These are phyloP conservation scores for Boletus vermiculosoides DNA, from an alignment of 768 basidiomycete species.

Conservation along the genomic window DNA sequence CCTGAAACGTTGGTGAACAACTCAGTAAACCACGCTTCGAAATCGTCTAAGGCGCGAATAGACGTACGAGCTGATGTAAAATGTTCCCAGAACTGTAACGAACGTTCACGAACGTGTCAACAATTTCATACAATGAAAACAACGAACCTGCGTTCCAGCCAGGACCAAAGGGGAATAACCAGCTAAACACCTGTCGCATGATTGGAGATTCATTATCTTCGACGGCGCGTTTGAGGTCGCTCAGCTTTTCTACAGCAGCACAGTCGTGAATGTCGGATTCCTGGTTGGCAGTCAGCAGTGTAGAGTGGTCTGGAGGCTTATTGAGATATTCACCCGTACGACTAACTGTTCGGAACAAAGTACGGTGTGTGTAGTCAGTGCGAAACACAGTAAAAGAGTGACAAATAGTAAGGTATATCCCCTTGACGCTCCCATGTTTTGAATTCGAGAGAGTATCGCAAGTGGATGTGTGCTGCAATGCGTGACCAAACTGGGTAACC, in stretches of 20 bases:
- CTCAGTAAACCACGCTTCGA: constrained; percentile 22
- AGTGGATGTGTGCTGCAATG: not conserved
- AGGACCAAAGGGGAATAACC: constrained; percentile 87
- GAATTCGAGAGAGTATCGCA: not conserved
- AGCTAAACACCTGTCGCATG: constrained; percentile 76
- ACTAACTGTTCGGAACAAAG: constrained; percentile 24
- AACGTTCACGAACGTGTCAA: constrained; percentile 24
- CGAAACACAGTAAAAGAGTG: constrained; percentile 44
- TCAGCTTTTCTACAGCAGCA: constrained; percentile 44
- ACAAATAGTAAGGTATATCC: constrained; percentile 31
- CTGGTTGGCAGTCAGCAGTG: constrained; percentile 28
- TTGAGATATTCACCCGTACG: constrained; percentile 29
- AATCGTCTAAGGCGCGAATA: constrained; percentile 9
- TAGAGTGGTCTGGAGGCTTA: not conserved
- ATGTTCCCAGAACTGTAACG: constrained; percentile 72
- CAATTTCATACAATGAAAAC: not conserved
- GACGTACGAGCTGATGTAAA: constrained; percentile 94
- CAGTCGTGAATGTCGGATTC: constrained; percentile 45
- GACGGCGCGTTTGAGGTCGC: constrained; percentile 56
- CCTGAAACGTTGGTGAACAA: constrained; percentile 40
- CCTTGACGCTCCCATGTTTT: constrained; percentile 21
- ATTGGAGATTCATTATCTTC: constrained; percentile 68
- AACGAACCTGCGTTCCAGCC: constrained; percentile 74
- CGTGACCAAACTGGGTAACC: not conserved
- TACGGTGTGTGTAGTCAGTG: constrained; percentile 19